Evolutionary conservation across 78 protist species (phyloP), one percentile per base, ranked within the genome.

Genomic region (Chrysochromulina tobinii): DNA sequence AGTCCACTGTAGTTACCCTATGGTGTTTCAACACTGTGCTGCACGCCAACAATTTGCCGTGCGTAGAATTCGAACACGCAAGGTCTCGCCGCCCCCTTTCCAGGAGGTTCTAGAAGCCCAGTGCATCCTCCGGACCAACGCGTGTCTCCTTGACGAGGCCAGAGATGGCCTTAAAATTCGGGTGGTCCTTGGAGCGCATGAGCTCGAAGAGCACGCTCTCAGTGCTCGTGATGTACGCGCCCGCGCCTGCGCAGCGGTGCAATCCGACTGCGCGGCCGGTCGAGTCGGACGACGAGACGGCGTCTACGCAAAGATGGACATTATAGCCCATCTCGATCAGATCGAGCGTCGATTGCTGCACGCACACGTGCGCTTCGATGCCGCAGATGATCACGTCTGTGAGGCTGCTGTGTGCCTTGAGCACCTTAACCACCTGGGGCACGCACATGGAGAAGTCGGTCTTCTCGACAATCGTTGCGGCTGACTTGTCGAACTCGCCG

Each of bases 361-460:
- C 88, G 54, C 92, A 90, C 9, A 90, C 91, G 51, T 90, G 92
- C 50, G 92, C 92, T 54, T 90, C 92, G 48, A 90, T 3, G 23
- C 92, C 92, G 23, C 2, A 7, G 57, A 90, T 9, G 48, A 90
- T 69, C 18, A 58, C 38, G 54, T 14, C 3, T 5, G 7, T 14
- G 92, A 15, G 48, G 20, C 2, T 51, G 14, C 3, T 90, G 48
- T 1, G 51, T 8, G 54, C 3, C 15, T 18, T 21, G 21, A 89
- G 72, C 51, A 18, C 4, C 15, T 1, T 5, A 0, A 15, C 18
- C 81, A 90, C 69, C 50, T 75, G 91, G 20, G 59, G 59, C 50
- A 50, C 1, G 83, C 87, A 27, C 92, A 90, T 90, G 11, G 66
- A 23, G 69, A 90, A 90, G 57, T 2, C 1, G 87, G 61, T 90